Evolutionary conservation across 1,284 basidiomycete genomes (phyloP).

Genomic region (Rugosomyces carneus): DNA sequence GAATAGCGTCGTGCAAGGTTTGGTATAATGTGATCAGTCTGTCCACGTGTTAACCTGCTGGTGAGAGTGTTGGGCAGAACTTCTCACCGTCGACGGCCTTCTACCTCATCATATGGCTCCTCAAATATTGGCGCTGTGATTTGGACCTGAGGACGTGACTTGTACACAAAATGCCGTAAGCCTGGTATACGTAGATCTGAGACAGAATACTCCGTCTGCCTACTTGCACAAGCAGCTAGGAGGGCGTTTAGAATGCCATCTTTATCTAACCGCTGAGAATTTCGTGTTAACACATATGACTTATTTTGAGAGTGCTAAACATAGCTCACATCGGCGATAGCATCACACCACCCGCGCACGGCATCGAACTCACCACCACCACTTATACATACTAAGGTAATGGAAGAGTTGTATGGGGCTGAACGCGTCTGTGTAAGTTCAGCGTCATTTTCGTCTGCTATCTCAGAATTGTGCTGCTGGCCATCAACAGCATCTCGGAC

Average conservation of each 20-base stretch:
- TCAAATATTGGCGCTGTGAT: conserved; percentile 81
- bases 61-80: not conserved
- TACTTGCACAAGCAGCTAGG: conserved; percentile 37
- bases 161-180: conserved; percentile 92
- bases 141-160: conserved; percentile 84
- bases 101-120: conserved; percentile 66
- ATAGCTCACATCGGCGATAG: conserved; percentile 50
- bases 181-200: conserved; percentile 80
- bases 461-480: not conserved
- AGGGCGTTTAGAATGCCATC: conserved; percentile 54
- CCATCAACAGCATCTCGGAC: conserved; percentile 25
- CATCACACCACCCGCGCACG: conserved; percentile 66
- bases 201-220: conserved; percentile 57
- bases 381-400: conserved; percentile 63
- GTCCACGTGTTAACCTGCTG: too few species aligned
- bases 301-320: not conserved
- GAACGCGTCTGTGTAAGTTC: conserved; percentile 14
- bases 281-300: conserved; percentile 1
- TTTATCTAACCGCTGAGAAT: conserved; percentile 49
- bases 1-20: conserved; percentile 76
- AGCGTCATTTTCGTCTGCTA: not conserved
- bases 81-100: conserved; percentile 54
- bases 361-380: conserved; percentile 64
- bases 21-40: conserved; percentile 85
- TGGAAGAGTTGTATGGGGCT: conserved; percentile 33